Evolutionary conservation across 169 alveolate species (phyloP).

Genomic region (Plasmodium chabaudi): DNA sequence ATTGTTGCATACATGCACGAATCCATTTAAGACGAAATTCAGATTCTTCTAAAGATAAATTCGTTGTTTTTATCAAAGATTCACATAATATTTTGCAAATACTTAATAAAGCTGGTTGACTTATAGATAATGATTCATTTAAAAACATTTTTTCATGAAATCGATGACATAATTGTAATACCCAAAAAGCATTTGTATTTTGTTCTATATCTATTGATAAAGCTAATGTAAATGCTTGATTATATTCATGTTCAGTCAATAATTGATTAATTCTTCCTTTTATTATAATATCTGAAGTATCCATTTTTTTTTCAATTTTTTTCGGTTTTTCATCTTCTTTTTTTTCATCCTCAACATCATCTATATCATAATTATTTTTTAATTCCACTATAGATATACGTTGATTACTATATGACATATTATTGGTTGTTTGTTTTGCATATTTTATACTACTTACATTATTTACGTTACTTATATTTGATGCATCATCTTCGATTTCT

Average conservation of each 20-base stretch:
- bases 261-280: constrained; percentile 70
- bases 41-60: constrained; percentile 21
- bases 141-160: constrained; percentile 12
- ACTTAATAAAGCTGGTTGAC: constrained; percentile 65
- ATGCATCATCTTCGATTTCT: not conserved
- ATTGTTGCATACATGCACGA: constrained; percentile 23
- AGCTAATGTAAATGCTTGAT: constrained; percentile 69
- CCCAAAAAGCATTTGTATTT: constrained; percentile 54
- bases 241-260: constrained; percentile 53
- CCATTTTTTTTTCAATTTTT: not conserved
- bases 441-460: not conserved
- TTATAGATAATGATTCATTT: constrained; percentile 20
- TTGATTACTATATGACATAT: not conserved
- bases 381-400: no score
- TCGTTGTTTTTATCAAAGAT: constrained; percentile 13
- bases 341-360: constrained; percentile 13
- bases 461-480: not conserved
- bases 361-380: constrained; percentile 2
- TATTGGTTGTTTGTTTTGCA: not conserved
- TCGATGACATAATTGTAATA: constrained; percentile 50
- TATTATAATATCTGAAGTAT: constrained; percentile 28
- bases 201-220: constrained; percentile 66
- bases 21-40: constrained; percentile 63
- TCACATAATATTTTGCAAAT: constrained; percentile 67
- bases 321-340: not conserved